These are phyloP conservation scores for Lithohypha guttulata DNA, from an alignment of 2,329 filamentous ascomycete species.

Conservation along the genomic window DNA sequence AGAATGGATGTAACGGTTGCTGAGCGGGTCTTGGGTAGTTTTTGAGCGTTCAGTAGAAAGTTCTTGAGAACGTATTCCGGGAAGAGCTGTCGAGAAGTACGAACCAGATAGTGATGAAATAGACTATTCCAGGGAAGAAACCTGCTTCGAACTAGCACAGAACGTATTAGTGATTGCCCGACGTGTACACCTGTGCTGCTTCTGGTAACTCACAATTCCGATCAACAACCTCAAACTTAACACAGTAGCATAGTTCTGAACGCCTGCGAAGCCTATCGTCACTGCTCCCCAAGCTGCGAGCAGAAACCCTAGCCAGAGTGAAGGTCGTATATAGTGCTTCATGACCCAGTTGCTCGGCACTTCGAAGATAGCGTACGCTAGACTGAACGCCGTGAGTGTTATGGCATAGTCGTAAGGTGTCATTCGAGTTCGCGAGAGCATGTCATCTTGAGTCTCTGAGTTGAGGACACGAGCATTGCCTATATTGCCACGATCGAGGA, in stretches of 20 bases:
- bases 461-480: conserved; percentile 59
- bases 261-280: conserved; percentile 39
- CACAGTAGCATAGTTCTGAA: conserved; percentile 33
- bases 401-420: conserved; percentile 50
- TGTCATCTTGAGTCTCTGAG: conserved; percentile 47
- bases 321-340: conserved; percentile 28
- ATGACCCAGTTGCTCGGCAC: conserved; percentile 41
- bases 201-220: conserved; percentile 30
- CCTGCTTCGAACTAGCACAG: conserved; percentile 41
- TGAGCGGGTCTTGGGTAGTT: too few species aligned
- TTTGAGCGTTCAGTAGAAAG: too few species aligned
- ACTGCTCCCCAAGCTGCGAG: conserved; percentile 41
- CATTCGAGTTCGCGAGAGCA: conserved; percentile 53
- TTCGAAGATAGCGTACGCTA: conserved; percentile 41
- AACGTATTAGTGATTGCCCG: conserved; percentile 30
- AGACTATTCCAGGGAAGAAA: conserved; percentile 41
- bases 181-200: conserved; percentile 30
- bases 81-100: too few species aligned
- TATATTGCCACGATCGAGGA: conserved; percentile 58
- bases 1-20: too few species aligned
- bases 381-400: conserved; percentile 38
- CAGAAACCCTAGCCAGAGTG: conserved; percentile 39
- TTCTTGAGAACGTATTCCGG: too few species aligned
- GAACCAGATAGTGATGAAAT: conserved; percentile 59
- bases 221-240: conserved; percentile 40